Conservation (phyloP, 1,284 basidiomycete genomes). For the Porogramme epimiltina region DNA sequence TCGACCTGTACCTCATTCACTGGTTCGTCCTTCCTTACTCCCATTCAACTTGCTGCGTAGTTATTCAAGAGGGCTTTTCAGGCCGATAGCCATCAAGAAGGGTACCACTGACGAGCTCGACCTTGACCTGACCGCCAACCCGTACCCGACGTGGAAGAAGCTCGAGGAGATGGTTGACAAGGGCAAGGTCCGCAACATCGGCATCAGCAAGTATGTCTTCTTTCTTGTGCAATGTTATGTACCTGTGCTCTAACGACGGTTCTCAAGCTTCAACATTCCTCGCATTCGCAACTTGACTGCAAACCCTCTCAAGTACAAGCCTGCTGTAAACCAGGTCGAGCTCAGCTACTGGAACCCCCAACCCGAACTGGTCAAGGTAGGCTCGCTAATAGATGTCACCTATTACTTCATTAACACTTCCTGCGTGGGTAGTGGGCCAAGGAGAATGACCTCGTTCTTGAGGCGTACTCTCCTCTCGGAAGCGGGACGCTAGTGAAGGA, state of each 20-base stretch:
- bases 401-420: neutral
- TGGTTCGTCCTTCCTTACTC: constrained; percentile 54
- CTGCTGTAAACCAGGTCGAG: constrained; percentile 85
- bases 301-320: constrained; percentile 72
- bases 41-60: neutral
- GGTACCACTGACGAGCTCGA: constrained; percentile 53
- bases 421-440: constrained; percentile 58
- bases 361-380: constrained; percentile 73
- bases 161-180: constrained; percentile 79
- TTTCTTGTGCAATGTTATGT: neutral
- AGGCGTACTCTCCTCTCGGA: constrained; percentile 83
- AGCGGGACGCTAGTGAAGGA: constrained; percentile 59
- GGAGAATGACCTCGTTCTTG: constrained; percentile 64
- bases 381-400: constrained; percentile 14
- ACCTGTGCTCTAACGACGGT: constrained; percentile 20
- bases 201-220: constrained; percentile 72
- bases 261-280: constrained; percentile 58
- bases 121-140: constrained; percentile 66
- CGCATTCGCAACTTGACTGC: constrained; percentile 66
- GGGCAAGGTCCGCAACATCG: constrained; percentile 84
- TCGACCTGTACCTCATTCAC: constrained; percentile 83
- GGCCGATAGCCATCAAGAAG: constrained; percentile 73
- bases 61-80: constrained; percentile 22
- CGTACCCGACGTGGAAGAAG: constrained; percentile 83
- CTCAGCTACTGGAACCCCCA: constrained; percentile 84